Conservation (phyloP, 2,329 filamentous ascomycete species). For the Alternaria burnsii region DNA sequence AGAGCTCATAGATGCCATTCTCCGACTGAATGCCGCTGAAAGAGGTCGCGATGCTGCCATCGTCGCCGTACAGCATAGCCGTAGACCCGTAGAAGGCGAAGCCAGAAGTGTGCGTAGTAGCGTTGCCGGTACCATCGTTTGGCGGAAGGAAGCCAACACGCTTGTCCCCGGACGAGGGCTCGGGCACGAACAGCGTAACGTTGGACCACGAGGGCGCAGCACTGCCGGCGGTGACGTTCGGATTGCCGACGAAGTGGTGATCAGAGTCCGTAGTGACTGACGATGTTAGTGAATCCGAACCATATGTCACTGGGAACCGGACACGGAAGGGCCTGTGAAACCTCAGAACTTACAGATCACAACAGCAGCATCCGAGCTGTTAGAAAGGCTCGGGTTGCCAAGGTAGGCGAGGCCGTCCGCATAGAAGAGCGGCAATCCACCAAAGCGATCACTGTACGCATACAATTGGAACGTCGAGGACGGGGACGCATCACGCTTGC, state of each 20-base stretch:
- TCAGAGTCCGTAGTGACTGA: not conserved
- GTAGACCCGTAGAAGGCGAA: conserved; percentile 6
- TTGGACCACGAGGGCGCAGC: not conserved
- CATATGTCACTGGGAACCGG: too few relatives aligned
- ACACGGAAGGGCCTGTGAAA: not conserved
- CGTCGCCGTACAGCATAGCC: not conserved
- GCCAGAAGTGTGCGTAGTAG: not conserved
- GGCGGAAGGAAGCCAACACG: conserved; percentile 3
- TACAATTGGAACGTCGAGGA: conserved; percentile 20
- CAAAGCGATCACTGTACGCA: conserved; percentile 23
- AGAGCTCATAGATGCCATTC: not conserved
- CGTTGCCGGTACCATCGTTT: not conserved
- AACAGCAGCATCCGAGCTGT: conserved; percentile 4
- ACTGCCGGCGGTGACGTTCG: not conserved
- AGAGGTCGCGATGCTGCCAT: not conserved
- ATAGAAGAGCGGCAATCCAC: conserved; percentile 26
- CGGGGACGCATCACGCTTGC: not conserved
- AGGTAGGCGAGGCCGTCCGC: conserved; percentile 15
- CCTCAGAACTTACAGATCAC: not conserved
- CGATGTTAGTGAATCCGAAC: not conserved
- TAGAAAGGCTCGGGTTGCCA: not conserved
- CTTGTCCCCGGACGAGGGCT: not conserved
- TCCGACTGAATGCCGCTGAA: not conserved
- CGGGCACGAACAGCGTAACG: not conserved
- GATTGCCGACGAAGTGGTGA: not conserved